Base-by-base conservation (phyloP, 768 basidiomycete genomes). In the Mrakia gelida region DNA sequence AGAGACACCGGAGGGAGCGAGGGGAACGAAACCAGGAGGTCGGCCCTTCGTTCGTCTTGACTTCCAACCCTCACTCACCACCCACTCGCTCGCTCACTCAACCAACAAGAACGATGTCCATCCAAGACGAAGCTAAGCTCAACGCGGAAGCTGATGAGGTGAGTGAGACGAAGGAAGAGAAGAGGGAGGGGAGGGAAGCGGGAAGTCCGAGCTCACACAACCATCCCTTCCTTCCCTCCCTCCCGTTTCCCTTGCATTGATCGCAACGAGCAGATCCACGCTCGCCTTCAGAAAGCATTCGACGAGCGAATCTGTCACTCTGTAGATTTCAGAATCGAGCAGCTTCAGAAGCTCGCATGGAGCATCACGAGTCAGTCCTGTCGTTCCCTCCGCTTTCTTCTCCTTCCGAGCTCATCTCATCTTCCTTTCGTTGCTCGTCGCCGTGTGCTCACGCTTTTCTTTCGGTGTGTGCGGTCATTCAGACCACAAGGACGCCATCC, bases 271-370 rank as follows among this genome's bases (percentile, higher is more conserved):
- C 34, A 70, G 67, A 30, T 70, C 67, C 23, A 70, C 67, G 67
- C 67, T 70, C 32, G 38, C 16, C 67, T 70, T n/a, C 67, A 81
- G 41, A 45, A 49, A 21, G 76, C 81, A 1, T 82, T 82, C 76
- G 79, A 77, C 11, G 73, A 71, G 26, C 71, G 75, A 28, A 49
- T 73, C 38, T 79, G 79, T 45, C 77, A 71, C 11, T 77, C 79
- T 18, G 45, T 83, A 34, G 81, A 81, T 13, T 83, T 83, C 65
- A 71, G 84, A 68, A 73, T 82, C 23, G 82, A 81, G 71, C 82
- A 84, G 75, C 81, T 85, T 72, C 84, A 85, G 74, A 81, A 84
- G 67, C 80, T 85, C 0, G 83, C 80, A 0, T 85, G 83, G 63
- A 43, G 84, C n/a, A 80, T 85, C 68, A 74, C 82, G 0, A 45